Percentiles rank a stretch among this genome's conserved stretches.
phyloP scores from a whole-genome alignment of 768 basidiomycete genomes.

The Boletus rubroflammeus region DNA sequence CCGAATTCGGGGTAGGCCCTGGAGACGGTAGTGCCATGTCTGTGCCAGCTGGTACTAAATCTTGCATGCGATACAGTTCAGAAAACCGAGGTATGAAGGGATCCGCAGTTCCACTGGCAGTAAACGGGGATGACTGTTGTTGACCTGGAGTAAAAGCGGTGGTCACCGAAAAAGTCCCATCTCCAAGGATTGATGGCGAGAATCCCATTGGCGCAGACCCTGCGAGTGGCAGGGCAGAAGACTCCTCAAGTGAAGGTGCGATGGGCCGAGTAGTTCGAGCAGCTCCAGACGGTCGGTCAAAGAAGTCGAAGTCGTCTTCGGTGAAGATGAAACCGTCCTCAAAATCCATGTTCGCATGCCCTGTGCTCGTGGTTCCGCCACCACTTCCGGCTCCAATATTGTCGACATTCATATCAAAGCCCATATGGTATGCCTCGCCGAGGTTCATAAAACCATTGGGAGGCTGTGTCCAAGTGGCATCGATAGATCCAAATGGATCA shows the following conservation, averaged over 20 bases:
- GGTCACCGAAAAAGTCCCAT: slow-evolving; percentile 26
- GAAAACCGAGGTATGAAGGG: slow-evolving; percentile 19
- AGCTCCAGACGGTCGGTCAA: slow-evolving; percentile 54
- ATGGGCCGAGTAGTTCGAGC: slow-evolving; percentile 21
- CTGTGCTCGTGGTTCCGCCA: slow-evolving; percentile 21
- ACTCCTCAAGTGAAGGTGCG: slow-evolving; percentile 12
- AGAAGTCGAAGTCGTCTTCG: slow-evolving; percentile 88
- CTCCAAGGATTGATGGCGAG: slow-evolving; percentile 32
- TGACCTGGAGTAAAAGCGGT: slow-evolving; percentile 22
- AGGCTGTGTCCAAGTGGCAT: slow-evolving; percentile 39
- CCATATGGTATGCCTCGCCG: slow-evolving; percentile 40
- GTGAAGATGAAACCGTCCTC: slow-evolving; percentile 60
- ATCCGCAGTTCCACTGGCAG: slow-evolving; percentile 22
- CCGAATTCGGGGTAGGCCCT: slow-evolving; percentile 45
- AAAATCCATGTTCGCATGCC: slow-evolving; percentile 42
- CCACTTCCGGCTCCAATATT: slow-evolving; percentile 31
- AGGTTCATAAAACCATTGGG: slow-evolving; percentile 36
- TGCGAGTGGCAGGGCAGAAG: slow-evolving; percentile 31
- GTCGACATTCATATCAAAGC: slow-evolving; percentile 46
- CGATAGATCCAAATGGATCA: slow-evolving; percentile 43
- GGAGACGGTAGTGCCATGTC: slow-evolving; percentile 52
- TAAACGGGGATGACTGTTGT: slow-evolving; percentile 30
- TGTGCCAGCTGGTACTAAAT: slow-evolving; percentile 31
- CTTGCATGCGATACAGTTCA: slow-evolving; percentile 24
- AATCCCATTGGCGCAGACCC: slow-evolving; percentile 34